Percentiles rank a stretch among this genome's conserved stretches.
phyloP scores from a whole-genome alignment of 1,284 basidiomycete genomes.

The Lentinula novae-zelandiae region DNA sequence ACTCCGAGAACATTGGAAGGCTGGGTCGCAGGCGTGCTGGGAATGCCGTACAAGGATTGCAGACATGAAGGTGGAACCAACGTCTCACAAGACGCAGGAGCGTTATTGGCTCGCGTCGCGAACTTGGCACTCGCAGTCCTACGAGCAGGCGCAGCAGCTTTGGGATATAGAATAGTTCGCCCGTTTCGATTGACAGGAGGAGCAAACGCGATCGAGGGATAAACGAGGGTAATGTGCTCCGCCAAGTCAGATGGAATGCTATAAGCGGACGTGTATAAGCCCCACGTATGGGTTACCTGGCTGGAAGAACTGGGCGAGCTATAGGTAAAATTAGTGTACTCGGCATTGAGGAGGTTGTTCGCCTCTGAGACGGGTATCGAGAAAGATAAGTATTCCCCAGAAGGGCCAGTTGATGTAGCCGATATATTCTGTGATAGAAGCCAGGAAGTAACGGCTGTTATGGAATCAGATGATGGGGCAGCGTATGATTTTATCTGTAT shows the following conservation, averaged over 20 bases:
- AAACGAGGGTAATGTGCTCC: not conserved
- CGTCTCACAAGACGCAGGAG: conserved; percentile 4
- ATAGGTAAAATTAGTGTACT: conserved; percentile 10
- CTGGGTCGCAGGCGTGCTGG: conserved; percentile 19
- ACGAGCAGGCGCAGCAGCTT: not conserved
- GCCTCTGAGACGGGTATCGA: conserved; percentile 13
- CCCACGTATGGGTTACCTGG: not conserved
- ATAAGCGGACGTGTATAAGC: conserved; percentile 12
- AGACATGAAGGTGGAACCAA: conserved; percentile 8
- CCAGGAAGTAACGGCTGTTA: conserved; percentile 13
- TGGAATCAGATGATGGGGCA: not conserved
- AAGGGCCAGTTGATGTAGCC: not conserved
- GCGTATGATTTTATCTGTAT: conserved; percentile 9
- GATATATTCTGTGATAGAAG: conserved; percentile 5
- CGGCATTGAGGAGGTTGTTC: conserved; percentile 12
- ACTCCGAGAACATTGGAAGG: conserved; percentile 18
- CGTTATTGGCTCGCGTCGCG: not conserved
- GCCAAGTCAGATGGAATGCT: conserved; percentile 3
- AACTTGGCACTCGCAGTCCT: not conserved
- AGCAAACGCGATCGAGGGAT: conserved; percentile 9
- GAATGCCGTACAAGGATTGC: conserved; percentile 6
- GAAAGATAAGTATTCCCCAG: conserved; percentile 6
- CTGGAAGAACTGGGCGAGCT: conserved; percentile 21
- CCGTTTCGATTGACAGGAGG: conserved; percentile 1
- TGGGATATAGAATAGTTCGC: not conserved